These are phyloP conservation scores for Phlebopus sp. DNA, from an alignment of 1,284 basidiomycete genomes.

Conservation along the genomic window DNA sequence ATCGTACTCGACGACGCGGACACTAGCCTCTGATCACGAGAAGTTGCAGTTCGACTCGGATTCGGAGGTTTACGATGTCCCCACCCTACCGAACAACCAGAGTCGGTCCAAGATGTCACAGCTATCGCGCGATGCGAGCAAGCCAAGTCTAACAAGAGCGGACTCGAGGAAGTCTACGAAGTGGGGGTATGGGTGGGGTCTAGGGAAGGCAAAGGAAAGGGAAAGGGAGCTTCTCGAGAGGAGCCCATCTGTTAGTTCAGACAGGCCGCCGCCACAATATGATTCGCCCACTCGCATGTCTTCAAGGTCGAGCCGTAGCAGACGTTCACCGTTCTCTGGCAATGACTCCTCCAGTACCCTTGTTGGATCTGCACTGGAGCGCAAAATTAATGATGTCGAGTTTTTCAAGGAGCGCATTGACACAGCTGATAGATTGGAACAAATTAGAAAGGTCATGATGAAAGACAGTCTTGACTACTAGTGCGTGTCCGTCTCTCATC, in stretches of 20 bases:
- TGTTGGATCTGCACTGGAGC: conserved; percentile 64
- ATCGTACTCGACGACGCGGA: conserved; percentile 32
- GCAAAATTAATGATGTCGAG: conserved; percentile 65
- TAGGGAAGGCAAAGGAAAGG: conserved; percentile 57
- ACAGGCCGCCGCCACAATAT: conserved; percentile 39
- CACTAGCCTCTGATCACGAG: conserved; percentile 30
- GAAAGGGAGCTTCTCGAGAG: conserved; percentile 41
- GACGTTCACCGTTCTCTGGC: conserved; percentile 46
- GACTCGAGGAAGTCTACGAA: conserved; percentile 50
- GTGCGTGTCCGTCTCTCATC: conserved; percentile 47
- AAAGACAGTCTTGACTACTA: conserved; percentile 83
- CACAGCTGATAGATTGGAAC: conserved; percentile 59
- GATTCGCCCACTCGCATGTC: conserved; percentile 37
- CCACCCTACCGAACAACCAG: conserved; percentile 17
- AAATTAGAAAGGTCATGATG: conserved; percentile 66
- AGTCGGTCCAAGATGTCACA: conserved; percentile 26
- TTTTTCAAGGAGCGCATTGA: conserved; percentile 51
- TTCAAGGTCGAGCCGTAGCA: conserved; percentile 38
- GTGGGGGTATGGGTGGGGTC: conserved; percentile 70
- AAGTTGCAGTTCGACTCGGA: conserved; percentile 55
- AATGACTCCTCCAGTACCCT: conserved; percentile 69
- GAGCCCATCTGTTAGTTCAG: conserved; percentile 40
- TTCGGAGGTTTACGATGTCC: conserved; percentile 52
- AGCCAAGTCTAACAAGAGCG: conserved; percentile 42
- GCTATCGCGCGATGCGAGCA: conserved; percentile 33